Percentiles rank a stretch among this genome's conserved stretches.
Conservation (phyloP, 352 stramenopile species). For the Pythium angustatum region DNA sequence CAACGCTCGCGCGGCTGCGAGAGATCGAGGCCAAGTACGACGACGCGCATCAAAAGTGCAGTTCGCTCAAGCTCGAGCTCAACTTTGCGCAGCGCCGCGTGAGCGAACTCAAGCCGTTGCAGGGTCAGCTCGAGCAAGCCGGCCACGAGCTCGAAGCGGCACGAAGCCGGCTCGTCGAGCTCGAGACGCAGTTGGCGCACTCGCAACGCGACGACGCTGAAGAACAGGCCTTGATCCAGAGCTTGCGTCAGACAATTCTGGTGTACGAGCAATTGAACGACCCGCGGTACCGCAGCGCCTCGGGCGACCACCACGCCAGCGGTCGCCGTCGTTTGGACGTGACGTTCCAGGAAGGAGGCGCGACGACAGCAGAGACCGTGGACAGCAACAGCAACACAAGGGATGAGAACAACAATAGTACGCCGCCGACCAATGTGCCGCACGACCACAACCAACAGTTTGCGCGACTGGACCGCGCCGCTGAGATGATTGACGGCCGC, state of each 20-base stretch:
- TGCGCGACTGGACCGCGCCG: constrained; percentile 19
- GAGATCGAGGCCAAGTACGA: constrained; percentile 53
- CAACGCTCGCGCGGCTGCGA: constrained; percentile 23
- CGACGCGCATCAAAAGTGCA: constrained; percentile 46
- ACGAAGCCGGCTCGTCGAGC: constrained; percentile 28
- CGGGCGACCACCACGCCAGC: not conserved
- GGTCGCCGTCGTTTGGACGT: not conserved
- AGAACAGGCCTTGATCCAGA: constrained; percentile 59
- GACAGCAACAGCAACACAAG: not conserved
- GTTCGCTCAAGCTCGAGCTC: constrained; percentile 49
- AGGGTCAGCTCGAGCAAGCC: constrained; percentile 37
- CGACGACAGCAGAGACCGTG: not conserved
- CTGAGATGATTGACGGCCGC: constrained; percentile 29
- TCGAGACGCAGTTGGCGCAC: constrained; percentile 32
- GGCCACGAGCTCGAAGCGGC: constrained; percentile 40
- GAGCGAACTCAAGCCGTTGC: constrained; percentile 47
- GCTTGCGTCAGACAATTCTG: constrained; percentile 54
- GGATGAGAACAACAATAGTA: not conserved
- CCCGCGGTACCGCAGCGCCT: constrained; percentile 25
- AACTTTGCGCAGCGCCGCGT: constrained; percentile 57
- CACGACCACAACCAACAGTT: constrained; percentile 23
- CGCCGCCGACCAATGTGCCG: no score
- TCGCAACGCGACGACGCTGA: constrained; percentile 41
- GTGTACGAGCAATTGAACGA: constrained; percentile 66
- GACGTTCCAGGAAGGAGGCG: constrained; percentile 9